phyloP scores from a whole-genome alignment of 2,329 filamentous ascomycete species.

The Talaromyces islandicus region DNA sequence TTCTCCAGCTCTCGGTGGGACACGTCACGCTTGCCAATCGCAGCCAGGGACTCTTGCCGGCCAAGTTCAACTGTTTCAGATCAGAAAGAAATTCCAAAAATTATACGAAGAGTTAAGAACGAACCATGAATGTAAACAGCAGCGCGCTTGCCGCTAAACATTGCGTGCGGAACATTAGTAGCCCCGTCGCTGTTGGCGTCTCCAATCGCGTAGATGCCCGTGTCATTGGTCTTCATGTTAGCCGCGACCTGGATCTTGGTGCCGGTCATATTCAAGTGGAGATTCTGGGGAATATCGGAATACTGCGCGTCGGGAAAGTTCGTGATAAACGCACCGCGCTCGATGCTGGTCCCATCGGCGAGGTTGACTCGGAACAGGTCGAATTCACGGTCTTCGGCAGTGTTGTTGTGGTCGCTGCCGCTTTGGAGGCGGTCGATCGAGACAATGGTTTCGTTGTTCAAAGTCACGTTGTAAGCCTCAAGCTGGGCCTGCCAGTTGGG shows the following conservation, averaged over 20 bases:
- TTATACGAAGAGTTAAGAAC: conserved; percentile 16
- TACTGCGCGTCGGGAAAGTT: conserved; percentile 45
- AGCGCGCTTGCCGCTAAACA: conserved; percentile 54
- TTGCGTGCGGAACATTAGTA: conserved; percentile 57
- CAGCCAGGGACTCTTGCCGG: conserved; percentile 23
- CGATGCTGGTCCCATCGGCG: conserved; percentile 37
- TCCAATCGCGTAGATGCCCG: conserved; percentile 53
- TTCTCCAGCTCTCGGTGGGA: conserved; percentile 20
- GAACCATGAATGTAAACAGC: conserved; percentile 54
- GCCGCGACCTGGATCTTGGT: conserved; percentile 41
- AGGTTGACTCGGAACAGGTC: conserved; percentile 55
- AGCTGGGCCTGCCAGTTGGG: conserved; percentile 48
- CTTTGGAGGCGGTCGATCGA: conserved; percentile 43
- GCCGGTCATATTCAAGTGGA: conserved; percentile 44
- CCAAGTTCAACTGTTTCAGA: conserved; percentile 25
- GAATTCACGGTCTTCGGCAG: conserved; percentile 36
- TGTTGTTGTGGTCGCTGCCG: conserved; percentile 22
- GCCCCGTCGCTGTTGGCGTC: conserved; percentile 56
- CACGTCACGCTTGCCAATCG: conserved; percentile 22
- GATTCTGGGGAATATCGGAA: conserved; percentile 41
- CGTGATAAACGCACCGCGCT: conserved; percentile 49
- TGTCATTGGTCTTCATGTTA: conserved; percentile 47
- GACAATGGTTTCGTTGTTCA: conserved; percentile 53
- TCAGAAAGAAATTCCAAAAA: background rate
- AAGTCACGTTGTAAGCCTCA: conserved; percentile 42